Percentiles rank a stretch among this genome's conserved stretches.
Conservation (phyloP, 805 yeast species). For the Ogataea minuta region DNA sequence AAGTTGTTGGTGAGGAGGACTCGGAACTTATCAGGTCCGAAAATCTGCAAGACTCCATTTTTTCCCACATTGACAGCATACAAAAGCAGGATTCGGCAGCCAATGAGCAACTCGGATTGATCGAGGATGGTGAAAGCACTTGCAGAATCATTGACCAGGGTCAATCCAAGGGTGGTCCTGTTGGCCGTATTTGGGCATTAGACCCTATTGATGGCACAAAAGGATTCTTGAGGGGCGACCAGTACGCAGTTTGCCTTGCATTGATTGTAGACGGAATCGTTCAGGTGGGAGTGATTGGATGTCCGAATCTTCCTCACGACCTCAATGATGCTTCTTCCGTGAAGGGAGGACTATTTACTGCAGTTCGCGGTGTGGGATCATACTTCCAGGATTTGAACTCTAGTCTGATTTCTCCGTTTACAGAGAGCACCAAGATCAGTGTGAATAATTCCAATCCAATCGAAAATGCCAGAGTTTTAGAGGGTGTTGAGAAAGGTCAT, state of each 20-base stretch:
- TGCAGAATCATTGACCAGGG: slow-evolving; percentile 76
- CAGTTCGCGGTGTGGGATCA: slow-evolving; percentile 67
- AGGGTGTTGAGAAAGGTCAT: slow-evolving; percentile 94
- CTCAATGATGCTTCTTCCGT: slow-evolving; percentile 37
- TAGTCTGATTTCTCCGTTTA: slow-evolving; percentile 39
- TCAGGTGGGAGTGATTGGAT: slow-evolving; percentile 89
- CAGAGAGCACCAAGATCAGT: slow-evolving; percentile 35
- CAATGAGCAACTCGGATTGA: slow-evolving; percentile 37
- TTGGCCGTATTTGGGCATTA: slow-evolving; percentile 91
- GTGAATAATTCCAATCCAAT: slow-evolving; percentile 52
- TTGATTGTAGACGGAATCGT: slow-evolving; percentile 82
- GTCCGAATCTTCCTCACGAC: slow-evolving; percentile 79
- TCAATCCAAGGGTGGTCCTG: slow-evolving; percentile 69
- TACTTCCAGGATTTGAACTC: slow-evolving; percentile 46
- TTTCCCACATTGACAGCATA: slow-evolving; percentile 54
- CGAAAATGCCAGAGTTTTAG: slow-evolving; percentile 65
- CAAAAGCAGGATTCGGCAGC: slow-evolving; percentile 43
- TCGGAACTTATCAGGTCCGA: slow-evolving; percentile 62
- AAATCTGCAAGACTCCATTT: slow-evolving; percentile 51
- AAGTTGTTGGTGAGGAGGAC: slow-evolving; percentile 93
- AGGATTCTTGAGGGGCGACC: slow-evolving; percentile 94
- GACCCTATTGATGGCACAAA: slow-evolving; percentile 99
- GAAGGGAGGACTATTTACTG: slow-evolving; percentile 75
- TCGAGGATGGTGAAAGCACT: slow-evolving; percentile 47
- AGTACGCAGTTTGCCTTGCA: slow-evolving; percentile 94